Evolutionary conservation across 2,329 filamentous ascomycete species (phyloP).

Genomic region (Waltergamsia citrina): DNA sequence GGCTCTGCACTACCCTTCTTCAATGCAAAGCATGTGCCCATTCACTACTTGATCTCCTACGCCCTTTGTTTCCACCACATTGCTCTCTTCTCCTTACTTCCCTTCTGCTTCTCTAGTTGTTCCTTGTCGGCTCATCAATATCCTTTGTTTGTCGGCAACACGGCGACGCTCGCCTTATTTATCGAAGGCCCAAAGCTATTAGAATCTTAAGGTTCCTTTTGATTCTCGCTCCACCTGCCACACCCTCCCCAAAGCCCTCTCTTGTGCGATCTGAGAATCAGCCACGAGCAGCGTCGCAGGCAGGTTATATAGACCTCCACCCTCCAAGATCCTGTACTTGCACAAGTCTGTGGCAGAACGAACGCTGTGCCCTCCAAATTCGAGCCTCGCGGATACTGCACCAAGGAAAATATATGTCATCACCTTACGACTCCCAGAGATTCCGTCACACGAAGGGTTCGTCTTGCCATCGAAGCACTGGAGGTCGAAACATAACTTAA

Average conservation of each 20-base stretch:
- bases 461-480: too few relatives aligned
- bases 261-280: conserved; percentile 1
- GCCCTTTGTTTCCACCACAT: not conserved
- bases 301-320: conserved; percentile 2
- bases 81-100: not conserved
- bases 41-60: conserved; percentile 7
- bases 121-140: not conserved
- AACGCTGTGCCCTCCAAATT: conserved; percentile 2
- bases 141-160: too few relatives aligned
- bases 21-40: conserved; percentile 16
- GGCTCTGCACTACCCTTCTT: conserved; percentile 28
- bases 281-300: conserved; percentile 1
- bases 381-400: not conserved
- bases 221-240: not conserved
- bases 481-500: too few relatives aligned
- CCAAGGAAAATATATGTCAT: not conserved
- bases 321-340: conserved; percentile 3
- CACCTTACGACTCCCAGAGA: not conserved
- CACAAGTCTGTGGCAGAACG: conserved; percentile 2
- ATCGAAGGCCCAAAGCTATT: too few relatives aligned
- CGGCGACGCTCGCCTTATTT: too few relatives aligned
- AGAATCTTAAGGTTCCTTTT: too few relatives aligned
- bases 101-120: not conserved
- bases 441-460: conserved; percentile 1
- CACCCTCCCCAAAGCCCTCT: not conserved